phyloP scores from a whole-genome alignment of 805 yeast genomes.

The Saccharomyces kudriavzevii region DNA sequence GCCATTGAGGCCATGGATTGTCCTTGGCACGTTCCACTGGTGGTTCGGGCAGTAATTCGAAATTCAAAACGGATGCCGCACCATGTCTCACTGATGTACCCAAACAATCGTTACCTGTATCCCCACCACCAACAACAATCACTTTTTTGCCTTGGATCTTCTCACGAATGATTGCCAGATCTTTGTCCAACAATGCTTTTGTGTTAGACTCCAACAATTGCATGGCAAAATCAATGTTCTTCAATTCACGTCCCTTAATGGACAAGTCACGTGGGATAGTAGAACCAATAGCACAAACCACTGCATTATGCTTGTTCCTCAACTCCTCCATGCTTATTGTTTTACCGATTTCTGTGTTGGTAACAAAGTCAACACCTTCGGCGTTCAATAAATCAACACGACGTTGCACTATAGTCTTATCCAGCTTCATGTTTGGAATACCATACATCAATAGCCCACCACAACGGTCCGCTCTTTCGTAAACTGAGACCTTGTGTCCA shows the following conservation, averaged over 20 bases:
- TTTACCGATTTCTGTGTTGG: constrained; percentile 76
- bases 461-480: constrained; percentile 88
- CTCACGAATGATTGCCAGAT: constrained; percentile 66
- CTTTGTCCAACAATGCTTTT: constrained; percentile 73
- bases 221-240: constrained; percentile 93
- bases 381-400: constrained; percentile 85
- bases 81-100: constrained; percentile 98
- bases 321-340: constrained; percentile 68
- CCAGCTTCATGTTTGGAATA: constrained; percentile 98
- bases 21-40: constrained; percentile 79
- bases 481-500: constrained; percentile 86
- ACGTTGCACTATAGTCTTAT: constrained; percentile 84
- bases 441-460: constrained; percentile 99
- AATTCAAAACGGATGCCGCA: constrained; percentile 87
- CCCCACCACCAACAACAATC: constrained; percentile 98
- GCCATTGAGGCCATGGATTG: constrained; percentile 99
- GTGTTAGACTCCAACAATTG: constrained; percentile 82
- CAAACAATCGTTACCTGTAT: constrained; percentile 97
- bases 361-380: constrained; percentile 77
- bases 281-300: constrained; percentile 86
- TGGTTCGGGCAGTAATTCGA: constrained; percentile 90
- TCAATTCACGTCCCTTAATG: constrained; percentile 87
- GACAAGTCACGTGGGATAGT: constrained; percentile 92
- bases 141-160: constrained; percentile 79
- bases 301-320: constrained; percentile 64